Percentiles rank a stretch among this genome's conserved stretches.
phyloP scores from a whole-genome alignment of 148 eudicot species.

The Nepenthes gracilis region DNA sequence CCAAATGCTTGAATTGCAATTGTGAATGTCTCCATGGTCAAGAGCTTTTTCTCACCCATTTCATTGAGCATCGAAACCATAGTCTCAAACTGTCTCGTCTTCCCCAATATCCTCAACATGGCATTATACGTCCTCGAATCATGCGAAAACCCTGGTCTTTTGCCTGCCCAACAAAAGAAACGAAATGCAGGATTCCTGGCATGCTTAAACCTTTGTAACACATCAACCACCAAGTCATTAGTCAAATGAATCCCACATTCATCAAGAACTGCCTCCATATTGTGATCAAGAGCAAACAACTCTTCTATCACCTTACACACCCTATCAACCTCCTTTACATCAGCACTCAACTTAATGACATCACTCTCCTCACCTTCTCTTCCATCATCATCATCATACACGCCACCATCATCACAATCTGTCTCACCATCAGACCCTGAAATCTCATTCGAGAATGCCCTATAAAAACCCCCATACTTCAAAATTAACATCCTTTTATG shows the following conservation, averaged over 20 bases:
- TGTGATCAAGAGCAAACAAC: constrained; percentile 72
- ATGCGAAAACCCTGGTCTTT: constrained; percentile 42
- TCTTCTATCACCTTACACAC: constrained; percentile 72
- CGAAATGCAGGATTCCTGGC: constrained; percentile 82
- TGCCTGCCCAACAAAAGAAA: constrained; percentile 77
- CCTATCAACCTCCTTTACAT: constrained; percentile 58
- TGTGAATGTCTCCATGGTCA: constrained; percentile 56
- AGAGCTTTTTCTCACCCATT: constrained; percentile 65
- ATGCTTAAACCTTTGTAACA: constrained; percentile 63
- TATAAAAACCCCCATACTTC: constrained; percentile 18
- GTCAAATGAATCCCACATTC: constrained; percentile 50
- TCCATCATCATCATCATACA: constrained; percentile 13
- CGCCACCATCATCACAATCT: constrained; percentile 14
- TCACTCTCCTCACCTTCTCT: constrained; percentile 14
- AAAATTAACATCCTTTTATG: constrained; percentile 2
- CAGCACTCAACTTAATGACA: constrained; percentile 22
- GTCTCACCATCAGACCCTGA: constrained; percentile 9
- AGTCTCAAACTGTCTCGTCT: constrained; percentile 78
- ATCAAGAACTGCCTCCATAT: constrained; percentile 89
- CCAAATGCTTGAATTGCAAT: constrained; percentile 62
- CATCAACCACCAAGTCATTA: constrained; percentile 63
- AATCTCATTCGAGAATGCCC: constrained; percentile 18
- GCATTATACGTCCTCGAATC: constrained; percentile 62
- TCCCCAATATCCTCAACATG: constrained; percentile 71
- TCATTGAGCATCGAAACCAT: constrained; percentile 74